Evolutionary conservation across 306 rosid genomes (phyloP).

Genomic region (Senna tora): DNA sequence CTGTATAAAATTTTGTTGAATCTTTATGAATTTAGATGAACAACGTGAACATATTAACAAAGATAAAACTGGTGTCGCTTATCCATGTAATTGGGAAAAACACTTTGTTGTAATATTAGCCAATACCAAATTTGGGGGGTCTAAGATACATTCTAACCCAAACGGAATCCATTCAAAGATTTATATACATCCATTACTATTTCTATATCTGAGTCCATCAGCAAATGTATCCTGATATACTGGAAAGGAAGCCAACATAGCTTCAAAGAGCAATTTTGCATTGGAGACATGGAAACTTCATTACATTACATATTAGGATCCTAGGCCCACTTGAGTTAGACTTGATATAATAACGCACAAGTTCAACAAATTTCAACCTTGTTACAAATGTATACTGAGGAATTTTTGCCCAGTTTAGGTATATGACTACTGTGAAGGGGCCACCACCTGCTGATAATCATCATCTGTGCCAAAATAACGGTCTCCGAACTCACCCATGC

Average conservation of each 20-base stretch:
- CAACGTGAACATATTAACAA: too few relatives aligned
- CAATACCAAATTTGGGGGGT: constrained; percentile 1
- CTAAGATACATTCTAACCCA: neutral
- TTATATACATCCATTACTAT: constrained; percentile 14
- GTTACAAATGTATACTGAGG: neutral
- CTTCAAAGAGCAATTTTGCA: constrained; percentile 21
- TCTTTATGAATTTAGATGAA: too few relatives aligned
- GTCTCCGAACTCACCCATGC: constrained; percentile 99
- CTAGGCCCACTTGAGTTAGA: constrained; percentile 40
- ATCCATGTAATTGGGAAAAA: too few relatives aligned
- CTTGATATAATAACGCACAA: constrained; percentile 39
- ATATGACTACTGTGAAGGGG: constrained; percentile 48
- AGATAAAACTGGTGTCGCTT: too few relatives aligned
- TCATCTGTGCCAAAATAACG: constrained; percentile 98
- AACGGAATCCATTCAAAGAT: neutral
- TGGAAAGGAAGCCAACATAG: constrained; percentile 19
- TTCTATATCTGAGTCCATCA: constrained; percentile 1
- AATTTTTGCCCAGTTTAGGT: too few relatives aligned
- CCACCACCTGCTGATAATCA: constrained; percentile 56
- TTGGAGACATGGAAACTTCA: constrained; percentile 21
- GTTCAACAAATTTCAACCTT: constrained; percentile 41
- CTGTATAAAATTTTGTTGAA: too few relatives aligned
- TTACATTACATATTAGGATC: constrained; percentile 7
- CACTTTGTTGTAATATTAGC: too few relatives aligned
- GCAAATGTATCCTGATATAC: constrained; percentile 20